Evolutionary conservation across 495 filamentous ascomycete species (phyloP).

Genomic region (Penicillium pancosmium): DNA sequence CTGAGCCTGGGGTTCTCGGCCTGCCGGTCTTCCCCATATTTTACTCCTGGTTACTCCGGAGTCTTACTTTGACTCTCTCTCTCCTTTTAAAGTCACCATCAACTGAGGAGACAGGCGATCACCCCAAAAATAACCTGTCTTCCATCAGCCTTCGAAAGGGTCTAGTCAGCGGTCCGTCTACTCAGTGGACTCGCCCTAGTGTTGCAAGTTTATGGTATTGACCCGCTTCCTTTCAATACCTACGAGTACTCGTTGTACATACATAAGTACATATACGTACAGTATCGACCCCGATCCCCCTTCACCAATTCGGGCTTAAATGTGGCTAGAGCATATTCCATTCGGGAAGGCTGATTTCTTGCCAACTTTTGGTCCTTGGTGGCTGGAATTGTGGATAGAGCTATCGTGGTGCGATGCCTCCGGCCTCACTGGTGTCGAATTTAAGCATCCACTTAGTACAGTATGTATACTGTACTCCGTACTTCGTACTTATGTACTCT

Average conservation of each 20-base stretch:
- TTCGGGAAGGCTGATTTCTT: not conserved
- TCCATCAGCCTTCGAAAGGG: conserved; percentile 10
- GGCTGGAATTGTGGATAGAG: conserved; percentile 4
- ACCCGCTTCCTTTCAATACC: conserved; percentile 7
- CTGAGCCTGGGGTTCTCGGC: no score
- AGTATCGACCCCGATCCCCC: conserved; percentile 10
- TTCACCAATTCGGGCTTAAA: conserved; percentile 17
- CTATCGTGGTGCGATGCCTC: not conserved
- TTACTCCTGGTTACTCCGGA: not conserved
- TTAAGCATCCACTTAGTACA: not conserved
- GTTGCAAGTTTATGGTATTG: conserved; percentile 34
- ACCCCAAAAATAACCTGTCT: conserved; percentile 32
- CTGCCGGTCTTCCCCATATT: not conserved
- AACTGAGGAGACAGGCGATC: conserved; percentile 11
- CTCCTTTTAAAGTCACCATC: not conserved
- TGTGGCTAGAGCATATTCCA: conserved; percentile 21
- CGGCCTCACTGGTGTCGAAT: not conserved
- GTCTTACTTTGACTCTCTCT: not conserved
- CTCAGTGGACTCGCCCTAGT: conserved; percentile 22
- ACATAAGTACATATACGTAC: not conserved
- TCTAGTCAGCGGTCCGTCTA: conserved; percentile 28
- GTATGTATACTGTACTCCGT: conserved; percentile 2
- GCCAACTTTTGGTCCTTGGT: not conserved
- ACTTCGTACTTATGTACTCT: not conserved
- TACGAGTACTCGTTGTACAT: not conserved